Evolutionary conservation across 1,284 basidiomycete genomes (phyloP), one percentile per base, ranked within the genome.

Genomic region (Takashimella tepidaria): DNA sequence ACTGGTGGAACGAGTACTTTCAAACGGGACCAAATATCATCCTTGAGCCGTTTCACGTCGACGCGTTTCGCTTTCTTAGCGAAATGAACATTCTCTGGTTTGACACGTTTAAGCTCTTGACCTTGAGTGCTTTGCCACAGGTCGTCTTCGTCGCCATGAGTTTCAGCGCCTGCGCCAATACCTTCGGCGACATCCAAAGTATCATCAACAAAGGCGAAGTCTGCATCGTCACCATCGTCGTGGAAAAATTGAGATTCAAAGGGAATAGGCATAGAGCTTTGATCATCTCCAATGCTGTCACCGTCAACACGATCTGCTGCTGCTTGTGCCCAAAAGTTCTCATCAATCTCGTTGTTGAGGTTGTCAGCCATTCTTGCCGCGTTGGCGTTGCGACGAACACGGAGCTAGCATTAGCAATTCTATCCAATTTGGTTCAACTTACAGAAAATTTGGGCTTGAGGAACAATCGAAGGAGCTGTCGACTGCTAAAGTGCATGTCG

Each of bases 191-290:
- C 82, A 51, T 83, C 84, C 55, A 79, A 79, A 11, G 78, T 79
- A 63, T 88, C 88, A 50, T 77, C 77, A 50, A 67, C 65, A 47
- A 66, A 68, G 19, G 87, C 87, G 62, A 88, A 88, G 12, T 85
- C 88, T 44, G 81, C 83, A 53, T 88, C 90, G 62, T 92, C 89
- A 58, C 83, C 83, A 55, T 90, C 89, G 61, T 97, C 95, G 62
- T 93, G 87, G 83, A 98, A 97, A 81, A 37, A 96, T 68, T 98
- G 95, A 0, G 92, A 92, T 62, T 88, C 89, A 75, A 97, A 97
- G 0, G 92, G 92, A 8, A 83, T 79, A 0, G 81, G 81, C 47
- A 77, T 80, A 21, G 57, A 58, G 31, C 31, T 37, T 8, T 8
- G 31, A 16, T 78, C 81, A 55, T 79, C 76, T 23, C 74, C 76